phyloP scores from a whole-genome alignment of 441 rosid species.

The Eutrema salsugineum region DNA sequence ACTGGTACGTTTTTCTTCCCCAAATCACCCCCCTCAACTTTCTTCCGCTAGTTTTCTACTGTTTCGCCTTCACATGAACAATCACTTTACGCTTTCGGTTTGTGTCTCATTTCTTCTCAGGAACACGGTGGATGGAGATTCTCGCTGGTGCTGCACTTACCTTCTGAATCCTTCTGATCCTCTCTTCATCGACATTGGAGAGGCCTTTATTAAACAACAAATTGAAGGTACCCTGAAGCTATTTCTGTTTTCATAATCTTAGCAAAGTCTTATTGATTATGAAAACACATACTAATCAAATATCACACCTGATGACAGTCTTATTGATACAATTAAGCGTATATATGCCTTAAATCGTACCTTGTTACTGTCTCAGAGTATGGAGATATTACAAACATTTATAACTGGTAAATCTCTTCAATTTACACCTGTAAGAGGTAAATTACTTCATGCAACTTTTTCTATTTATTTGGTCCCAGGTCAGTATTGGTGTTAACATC shows the following conservation, averaged over 20 bases:
- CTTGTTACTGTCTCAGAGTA: conserved; percentile 55
- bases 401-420: conserved; percentile 72
- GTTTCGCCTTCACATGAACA: neutral
- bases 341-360: neutral
- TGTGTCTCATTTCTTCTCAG: conserved; percentile 37
- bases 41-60: neutral
- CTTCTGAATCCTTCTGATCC: conserved; percentile 94
- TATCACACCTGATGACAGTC: neutral
- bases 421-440: neutral
- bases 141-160: conserved; percentile 97
- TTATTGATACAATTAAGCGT: neutral
- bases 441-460: neutral
- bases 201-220: conserved; percentile 86
- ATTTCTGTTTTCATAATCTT: neutral
- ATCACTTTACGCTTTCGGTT: neutral
- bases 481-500: neutral
- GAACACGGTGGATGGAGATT: conserved; percentile 89
- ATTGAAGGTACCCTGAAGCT: conserved; percentile 49
- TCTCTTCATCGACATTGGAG: conserved; percentile 81
- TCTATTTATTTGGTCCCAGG: neutral
- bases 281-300: neutral
- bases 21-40: neutral
- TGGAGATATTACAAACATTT: conserved; percentile 95
- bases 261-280: neutral
- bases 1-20: conserved; percentile 52